Evolutionary conservation across 768 basidiomycete genomes (phyloP), one percentile per base, ranked within the genome.

Genomic region (Lenzites betulinus): DNA sequence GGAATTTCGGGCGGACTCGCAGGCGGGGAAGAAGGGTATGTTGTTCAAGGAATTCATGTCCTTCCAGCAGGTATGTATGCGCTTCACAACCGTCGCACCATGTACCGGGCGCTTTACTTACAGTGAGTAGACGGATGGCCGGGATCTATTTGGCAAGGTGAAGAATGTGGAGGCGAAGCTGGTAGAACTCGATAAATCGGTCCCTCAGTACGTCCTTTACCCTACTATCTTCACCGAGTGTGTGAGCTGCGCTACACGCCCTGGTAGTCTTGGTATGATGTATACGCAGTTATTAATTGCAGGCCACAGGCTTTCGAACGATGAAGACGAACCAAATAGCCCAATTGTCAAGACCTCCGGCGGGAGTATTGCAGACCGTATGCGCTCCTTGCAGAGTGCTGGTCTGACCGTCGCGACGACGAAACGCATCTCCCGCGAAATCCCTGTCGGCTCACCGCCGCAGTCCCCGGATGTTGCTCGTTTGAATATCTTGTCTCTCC

Each of bases 311-410:
- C 26, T 30, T n/a, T 7, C 58, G 2, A 35, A 16, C 9, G 23
- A 3, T 22, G 62, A 63, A 13, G 66, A 67, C 7, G 59, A 61
- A 13, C 15, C 60, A 43, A 60, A 66, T 23, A 60, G 61, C 18
- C 56, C 63, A 1, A 66, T 69, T 20, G 64, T 64, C 58, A 79
- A 79, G 60, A 66, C 65, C 1, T 57, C 81, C 2, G 87, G 85
- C n/a, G 85, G 79, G 7, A 87, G 84, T 51, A 92, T 96, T 59
- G 89, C 89, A 25, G 93, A 93, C 75, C 83, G 94, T 51, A 81
- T 94, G 75, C 85, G 82, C 65, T 85, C 89, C 16, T 74, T 96
- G 20, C 82, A 88, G 69, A 85, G 84, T 60, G 86, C 83, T 48
- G 94, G 94, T 1, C 73, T 95, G 69, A 76, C 80, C 12, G 79